A percentile compares a stretch with the other conserved stretches of the same genome.
These are phyloP conservation scores for Sugiyamaella valdiviana DNA, from an alignment of 805 yeast genomes.

Conservation along the genomic window DNA sequence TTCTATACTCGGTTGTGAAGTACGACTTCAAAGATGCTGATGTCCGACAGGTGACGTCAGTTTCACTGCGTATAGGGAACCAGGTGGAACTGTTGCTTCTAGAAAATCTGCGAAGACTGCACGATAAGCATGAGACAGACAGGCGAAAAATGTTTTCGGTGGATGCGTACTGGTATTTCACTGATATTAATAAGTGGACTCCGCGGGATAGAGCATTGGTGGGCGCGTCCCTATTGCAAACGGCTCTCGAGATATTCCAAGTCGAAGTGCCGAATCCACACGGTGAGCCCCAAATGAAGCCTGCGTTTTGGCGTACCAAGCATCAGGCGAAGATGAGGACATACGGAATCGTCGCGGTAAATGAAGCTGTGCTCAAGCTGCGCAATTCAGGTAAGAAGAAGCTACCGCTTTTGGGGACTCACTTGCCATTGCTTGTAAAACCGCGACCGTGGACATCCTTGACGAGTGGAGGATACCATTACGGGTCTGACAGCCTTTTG, in stretches of 20 bases:
- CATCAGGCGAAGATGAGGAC: constrained; percentile 68
- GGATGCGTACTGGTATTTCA: not conserved
- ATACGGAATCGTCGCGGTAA: constrained; percentile 72
- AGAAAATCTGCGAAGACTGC: not conserved
- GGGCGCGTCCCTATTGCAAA: constrained; percentile 70
- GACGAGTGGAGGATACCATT: constrained; percentile 78
- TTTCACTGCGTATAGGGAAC: not conserved
- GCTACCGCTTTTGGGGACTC: constrained; percentile 65
- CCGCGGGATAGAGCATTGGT: constrained; percentile 53
- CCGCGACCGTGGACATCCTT: constrained; percentile 86
- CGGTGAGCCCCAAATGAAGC: constrained; percentile 58
- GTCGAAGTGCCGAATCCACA: constrained; percentile 72
- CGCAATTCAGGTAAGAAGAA: constrained; percentile 43
- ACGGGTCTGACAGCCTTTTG: constrained; percentile 32
- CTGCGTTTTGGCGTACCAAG: constrained; percentile 85
- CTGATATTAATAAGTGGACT: constrained; percentile 40
- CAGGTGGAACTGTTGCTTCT: not conserved
- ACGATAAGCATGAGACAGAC: not conserved
- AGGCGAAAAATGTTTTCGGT: not conserved
- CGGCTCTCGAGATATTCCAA: constrained; percentile 70
- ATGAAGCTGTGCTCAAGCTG: constrained; percentile 55
- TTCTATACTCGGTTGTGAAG: constrained; percentile 28
- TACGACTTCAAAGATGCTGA: not conserved
- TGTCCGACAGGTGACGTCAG: not conserved
- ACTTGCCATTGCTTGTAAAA: constrained; percentile 79